phyloP scores from a whole-genome alignment of 2,329 filamentous ascomycete genomes.

The Grosmannia clavigera region DNA sequence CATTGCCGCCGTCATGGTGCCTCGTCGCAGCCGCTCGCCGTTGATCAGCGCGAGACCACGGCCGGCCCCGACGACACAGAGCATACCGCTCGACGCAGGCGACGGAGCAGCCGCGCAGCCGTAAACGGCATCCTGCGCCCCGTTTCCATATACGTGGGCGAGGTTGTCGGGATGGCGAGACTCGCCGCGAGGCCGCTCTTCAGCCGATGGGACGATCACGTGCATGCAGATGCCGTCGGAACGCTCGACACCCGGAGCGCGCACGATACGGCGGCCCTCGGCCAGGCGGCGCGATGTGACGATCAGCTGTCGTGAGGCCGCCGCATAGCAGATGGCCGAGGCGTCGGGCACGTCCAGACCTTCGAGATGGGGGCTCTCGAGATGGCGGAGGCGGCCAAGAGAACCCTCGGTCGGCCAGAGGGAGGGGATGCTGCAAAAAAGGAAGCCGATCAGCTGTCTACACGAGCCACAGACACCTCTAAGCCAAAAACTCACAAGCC shows the following conservation, averaged over 20 bases:
- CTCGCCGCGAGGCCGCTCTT: neutral
- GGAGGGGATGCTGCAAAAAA: neutral
- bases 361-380: conserved; percentile 1
- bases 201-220: neutral
- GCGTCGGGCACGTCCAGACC: conserved; percentile 18
- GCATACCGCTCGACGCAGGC: conserved; percentile 23
- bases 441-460: too few species aligned
- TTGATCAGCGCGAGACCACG: conserved; percentile 27
- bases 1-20: too few species aligned
- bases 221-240: conserved; percentile 16
- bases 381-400: neutral
- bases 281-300: conserved; percentile 24
- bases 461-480: too few species aligned
- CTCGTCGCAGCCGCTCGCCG: neutral
- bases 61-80: conserved; percentile 36
- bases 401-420: neutral
- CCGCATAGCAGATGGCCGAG: conserved; percentile 36
- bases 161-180: neutral
- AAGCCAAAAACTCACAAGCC: conserved; percentile 21
- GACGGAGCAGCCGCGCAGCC: conserved; percentile 29
- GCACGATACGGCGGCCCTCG: neutral
- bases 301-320: conserved; percentile 27
- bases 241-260: too few species aligned
- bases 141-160: neutral
- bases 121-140: conserved; percentile 18